phyloP scores from a whole-genome alignment of 202 grass and related monocot genomes.

The Schoenoplectus tabernaemontani region DNA sequence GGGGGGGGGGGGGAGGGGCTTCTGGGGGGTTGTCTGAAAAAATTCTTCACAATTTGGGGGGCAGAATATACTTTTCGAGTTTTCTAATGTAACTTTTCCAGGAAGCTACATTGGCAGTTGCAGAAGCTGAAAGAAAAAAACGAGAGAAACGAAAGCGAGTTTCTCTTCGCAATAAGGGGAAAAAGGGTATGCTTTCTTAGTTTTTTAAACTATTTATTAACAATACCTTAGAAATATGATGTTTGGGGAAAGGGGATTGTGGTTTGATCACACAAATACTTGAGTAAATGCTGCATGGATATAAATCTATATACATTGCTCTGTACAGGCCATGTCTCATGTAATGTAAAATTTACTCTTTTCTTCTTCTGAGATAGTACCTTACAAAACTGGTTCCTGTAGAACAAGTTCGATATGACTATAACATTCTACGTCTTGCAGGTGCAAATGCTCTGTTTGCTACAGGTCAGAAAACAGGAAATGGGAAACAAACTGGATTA shows the following conservation, averaged over 20 bases:
- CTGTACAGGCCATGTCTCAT: background rate
- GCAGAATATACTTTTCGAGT: background rate
- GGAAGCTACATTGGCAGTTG: constrained; percentile 73
- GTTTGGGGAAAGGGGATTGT: background rate
- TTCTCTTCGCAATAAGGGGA: constrained; percentile 38
- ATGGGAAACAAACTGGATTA: constrained; percentile 25
- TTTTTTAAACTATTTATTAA: background rate
- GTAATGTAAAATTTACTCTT: background rate
- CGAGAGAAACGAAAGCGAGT: constrained; percentile 46
- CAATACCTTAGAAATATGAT: background rate
- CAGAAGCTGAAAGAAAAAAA: constrained; percentile 76
- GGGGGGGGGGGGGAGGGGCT: no score
- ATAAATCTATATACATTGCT: background rate
- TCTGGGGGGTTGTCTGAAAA: background rate
- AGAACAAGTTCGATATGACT: constrained; percentile 10
- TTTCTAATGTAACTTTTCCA: constrained; percentile 25
- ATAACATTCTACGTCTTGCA: constrained; percentile 28
- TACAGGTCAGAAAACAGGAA: constrained; percentile 32
- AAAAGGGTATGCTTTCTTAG: constrained; percentile 33
- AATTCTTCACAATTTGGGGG: background rate
- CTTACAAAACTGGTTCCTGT: constrained; percentile 3
- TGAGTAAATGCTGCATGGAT: background rate
- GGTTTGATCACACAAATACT: background rate
- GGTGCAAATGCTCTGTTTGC: constrained; percentile 30
- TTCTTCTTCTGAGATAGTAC: background rate